phyloP scores from a whole-genome alignment of 352 stramenopile species.

The Phytophthora niederhauseri region DNA sequence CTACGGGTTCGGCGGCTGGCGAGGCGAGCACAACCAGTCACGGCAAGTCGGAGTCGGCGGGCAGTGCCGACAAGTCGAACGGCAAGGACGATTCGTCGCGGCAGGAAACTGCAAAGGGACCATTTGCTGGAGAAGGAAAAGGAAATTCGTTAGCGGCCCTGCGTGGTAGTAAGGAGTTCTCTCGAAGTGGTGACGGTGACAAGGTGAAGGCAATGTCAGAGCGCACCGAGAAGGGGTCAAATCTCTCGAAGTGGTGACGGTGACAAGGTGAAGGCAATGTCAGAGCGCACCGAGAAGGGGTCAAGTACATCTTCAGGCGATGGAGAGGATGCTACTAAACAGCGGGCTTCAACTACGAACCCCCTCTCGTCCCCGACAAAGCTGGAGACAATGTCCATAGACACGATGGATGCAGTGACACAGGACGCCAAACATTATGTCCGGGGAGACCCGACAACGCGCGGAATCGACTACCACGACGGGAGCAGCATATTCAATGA shows the following conservation, averaged over 20 bases:
- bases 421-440: conserved; percentile 31
- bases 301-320: background rate
- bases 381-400: conserved; percentile 14
- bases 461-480: conserved; percentile 1
- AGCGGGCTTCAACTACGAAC: background rate
- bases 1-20: background rate
- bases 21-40: background rate
- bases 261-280: background rate
- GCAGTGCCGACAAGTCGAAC: background rate
- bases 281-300: background rate
- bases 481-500: conserved; percentile 19
- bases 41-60: background rate
- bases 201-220: no score
- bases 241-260: no score
- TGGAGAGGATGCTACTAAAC: background rate
- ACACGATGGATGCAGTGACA: conserved; percentile 11
- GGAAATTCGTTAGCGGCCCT: background rate
- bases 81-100: no score
- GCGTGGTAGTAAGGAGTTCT: background rate
- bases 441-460: conserved; percentile 30
- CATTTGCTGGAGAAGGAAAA: no score
- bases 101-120: no score
- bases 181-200: background rate
- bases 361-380: conserved; percentile 1
- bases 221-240: background rate